A percentile compares a stretch with the other conserved stretches of the same genome.
Conservation (phyloP, 148 eudicot species). For the Cornus suecica region DNA sequence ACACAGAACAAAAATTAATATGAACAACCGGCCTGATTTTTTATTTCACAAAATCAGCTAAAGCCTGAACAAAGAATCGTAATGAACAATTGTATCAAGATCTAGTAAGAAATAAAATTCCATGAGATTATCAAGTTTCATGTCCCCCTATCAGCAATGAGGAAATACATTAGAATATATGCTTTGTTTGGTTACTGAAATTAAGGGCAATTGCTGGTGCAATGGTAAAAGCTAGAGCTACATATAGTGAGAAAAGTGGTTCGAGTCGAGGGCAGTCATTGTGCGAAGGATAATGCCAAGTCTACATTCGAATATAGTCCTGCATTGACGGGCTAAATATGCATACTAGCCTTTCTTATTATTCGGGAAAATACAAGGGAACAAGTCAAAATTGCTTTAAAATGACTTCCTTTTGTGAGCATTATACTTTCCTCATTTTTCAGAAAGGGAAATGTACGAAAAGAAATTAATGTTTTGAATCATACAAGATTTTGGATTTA, state of each 20-base stretch:
- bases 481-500: no score
- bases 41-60: not conserved
- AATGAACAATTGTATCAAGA: not conserved
- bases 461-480: not conserved
- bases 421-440: not conserved
- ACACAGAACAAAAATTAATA: conserved; percentile 9
- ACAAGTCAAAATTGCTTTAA: not conserved
- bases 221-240: not conserved
- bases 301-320: no score
- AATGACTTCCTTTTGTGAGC: not conserved
- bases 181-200: not conserved
- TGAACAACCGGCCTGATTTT: not conserved
- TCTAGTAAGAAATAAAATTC: not conserved
- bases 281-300: not conserved
- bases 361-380: not conserved
- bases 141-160: not conserved
- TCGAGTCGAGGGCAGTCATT: not conserved
- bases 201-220: not conserved
- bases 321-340: no score
- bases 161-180: not conserved
- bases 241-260: not conserved
- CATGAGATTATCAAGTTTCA: not conserved
- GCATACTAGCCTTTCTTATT: not conserved
- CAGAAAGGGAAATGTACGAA: not conserved
- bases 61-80: not conserved